A percentile compares a stretch with the other conserved stretches of the same genome.
Conservation (phyloP, 1,284 basidiomycete species). For the Anthracocystis panici-leucophaei region DNA sequence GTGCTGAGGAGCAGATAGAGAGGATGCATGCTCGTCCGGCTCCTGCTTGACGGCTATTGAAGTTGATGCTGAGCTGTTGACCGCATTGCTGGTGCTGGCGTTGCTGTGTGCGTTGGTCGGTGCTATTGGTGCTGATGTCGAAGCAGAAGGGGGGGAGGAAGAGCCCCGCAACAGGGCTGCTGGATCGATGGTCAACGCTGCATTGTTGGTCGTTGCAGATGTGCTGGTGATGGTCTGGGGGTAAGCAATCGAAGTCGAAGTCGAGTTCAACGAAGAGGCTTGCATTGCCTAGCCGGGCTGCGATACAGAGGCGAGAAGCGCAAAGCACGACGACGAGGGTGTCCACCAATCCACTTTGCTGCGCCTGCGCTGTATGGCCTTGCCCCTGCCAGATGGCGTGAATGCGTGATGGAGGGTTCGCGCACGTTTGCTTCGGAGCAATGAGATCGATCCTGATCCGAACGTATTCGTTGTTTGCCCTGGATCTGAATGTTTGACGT, state of each 20-base stretch:
- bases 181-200: constrained; percentile 41
- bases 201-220: constrained; percentile 13
- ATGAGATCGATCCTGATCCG: constrained; percentile 3
- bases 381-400: constrained; percentile 1
- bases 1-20: constrained; percentile 1
- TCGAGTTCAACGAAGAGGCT: constrained; percentile 26
- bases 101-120: not conserved
- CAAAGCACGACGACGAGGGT: not conserved
- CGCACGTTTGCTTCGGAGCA: too few relatives aligned
- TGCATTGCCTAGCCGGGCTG: constrained; percentile 38
- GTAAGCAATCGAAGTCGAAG: constrained; percentile 14
- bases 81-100: constrained; percentile 8
- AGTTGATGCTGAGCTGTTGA: not conserved
- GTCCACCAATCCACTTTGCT: not conserved
- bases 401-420: not conserved
- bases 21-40: constrained; percentile 13
- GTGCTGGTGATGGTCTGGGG: constrained; percentile 8
- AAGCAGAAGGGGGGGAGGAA: not conserved
- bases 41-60: constrained; percentile 42
- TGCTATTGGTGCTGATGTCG: not conserved
- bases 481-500: constrained; percentile 1
- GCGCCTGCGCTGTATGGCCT: not conserved
- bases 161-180: constrained; percentile 19
- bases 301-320: too few relatives aligned
- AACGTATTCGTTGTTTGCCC: not conserved